These are phyloP conservation scores for Chondrus crispus DNA, from an alignment of 23 red algal genomes.

Conservation along the genomic window DNA sequence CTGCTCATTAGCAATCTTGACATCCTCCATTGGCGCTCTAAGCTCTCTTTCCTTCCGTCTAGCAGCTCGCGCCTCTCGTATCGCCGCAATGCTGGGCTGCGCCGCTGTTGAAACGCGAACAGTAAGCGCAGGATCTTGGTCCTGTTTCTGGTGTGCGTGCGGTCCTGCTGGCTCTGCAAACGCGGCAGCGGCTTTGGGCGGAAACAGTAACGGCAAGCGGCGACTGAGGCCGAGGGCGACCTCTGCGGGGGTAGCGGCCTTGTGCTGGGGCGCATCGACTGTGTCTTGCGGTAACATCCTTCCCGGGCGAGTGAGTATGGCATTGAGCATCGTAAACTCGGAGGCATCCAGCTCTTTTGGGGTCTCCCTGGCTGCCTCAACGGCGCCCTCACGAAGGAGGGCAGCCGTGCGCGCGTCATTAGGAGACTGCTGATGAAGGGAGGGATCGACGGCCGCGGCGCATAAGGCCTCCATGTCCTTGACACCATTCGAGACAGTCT, in stretches of 20 bases:
- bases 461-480: constrained; percentile 60
- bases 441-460: background rate
- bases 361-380: background rate
- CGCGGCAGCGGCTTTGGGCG: background rate
- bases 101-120: background rate
- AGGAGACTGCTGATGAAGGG: too few species aligned
- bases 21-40: background rate
- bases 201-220: constrained; percentile 39
- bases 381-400: background rate
- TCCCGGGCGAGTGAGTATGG: background rate
- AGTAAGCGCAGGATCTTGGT: background rate
- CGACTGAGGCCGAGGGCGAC: constrained; percentile 9
- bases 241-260: background rate
- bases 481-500: constrained; percentile 36
- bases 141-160: background rate
- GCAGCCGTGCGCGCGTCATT: background rate
- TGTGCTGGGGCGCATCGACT: background rate
- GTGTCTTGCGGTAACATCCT: background rate
- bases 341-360: background rate
- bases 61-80: constrained; percentile 3
- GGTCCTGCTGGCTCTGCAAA: background rate
- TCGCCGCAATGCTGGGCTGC: constrained; percentile 47
- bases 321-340: background rate
- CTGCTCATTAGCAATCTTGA: too few species aligned
- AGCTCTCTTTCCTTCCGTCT: background rate